Conservation (phyloP, 805 yeast species). For the Yamadazyma laniorum region DNA sequence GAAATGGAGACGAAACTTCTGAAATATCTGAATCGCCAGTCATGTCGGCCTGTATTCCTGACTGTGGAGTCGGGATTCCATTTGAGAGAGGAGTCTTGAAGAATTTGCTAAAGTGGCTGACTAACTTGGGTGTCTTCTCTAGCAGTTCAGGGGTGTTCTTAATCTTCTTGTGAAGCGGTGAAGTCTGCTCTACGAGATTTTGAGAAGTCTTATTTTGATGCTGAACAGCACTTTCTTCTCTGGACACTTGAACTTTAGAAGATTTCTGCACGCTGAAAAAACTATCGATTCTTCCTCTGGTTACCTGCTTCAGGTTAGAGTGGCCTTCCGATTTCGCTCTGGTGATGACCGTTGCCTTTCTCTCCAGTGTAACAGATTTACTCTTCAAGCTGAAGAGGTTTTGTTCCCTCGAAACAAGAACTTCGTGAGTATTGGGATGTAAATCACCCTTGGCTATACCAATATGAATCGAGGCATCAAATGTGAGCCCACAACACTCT, state of each 20-base stretch:
- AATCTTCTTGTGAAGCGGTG: conserved; percentile 16
- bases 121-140: conserved; percentile 10
- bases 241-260: conserved; percentile 4
- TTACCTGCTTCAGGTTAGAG: background rate
- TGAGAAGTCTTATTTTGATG: background rate
- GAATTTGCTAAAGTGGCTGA: conserved; percentile 8
- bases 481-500: conserved; percentile 46
- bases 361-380: conserved; percentile 12
- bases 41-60: conserved; percentile 8
- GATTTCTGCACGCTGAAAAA: conserved; percentile 8
- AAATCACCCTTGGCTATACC: conserved; percentile 63
- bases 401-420: conserved; percentile 48
- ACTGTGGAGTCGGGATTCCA: conserved; percentile 10
- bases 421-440: conserved; percentile 59
- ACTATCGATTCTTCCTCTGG: conserved; percentile 11
- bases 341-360: background rate
- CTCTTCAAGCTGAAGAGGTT: conserved; percentile 23
- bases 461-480: conserved; percentile 44
- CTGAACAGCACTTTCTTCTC: background rate
- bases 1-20: conserved; percentile 27
- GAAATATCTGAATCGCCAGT: conserved; percentile 34
- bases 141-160: conserved; percentile 8
- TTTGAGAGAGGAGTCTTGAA: conserved; percentile 4
- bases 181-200: conserved; percentile 5
- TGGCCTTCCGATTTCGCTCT: background rate